These are phyloP conservation scores for Botryotinia globosa DNA, from an alignment of 2,329 filamentous ascomycete genomes.

Conservation along the genomic window DNA sequence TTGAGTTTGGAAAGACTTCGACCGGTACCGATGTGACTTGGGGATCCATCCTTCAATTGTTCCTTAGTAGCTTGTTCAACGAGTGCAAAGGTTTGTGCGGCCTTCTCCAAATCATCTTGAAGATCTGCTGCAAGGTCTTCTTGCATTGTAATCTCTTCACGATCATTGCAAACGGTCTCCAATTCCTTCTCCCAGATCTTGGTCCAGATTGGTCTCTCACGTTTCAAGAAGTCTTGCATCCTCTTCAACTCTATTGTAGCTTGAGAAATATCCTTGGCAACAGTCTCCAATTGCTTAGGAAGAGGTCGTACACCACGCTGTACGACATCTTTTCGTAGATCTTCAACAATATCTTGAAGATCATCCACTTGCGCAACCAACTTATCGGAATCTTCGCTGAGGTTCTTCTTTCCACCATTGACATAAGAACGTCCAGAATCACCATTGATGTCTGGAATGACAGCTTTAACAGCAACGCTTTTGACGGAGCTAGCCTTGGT, in stretches of 20 bases:
- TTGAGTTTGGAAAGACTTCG: conserved; percentile 55
- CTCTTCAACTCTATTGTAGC: conserved; percentile 86
- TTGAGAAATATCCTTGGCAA: conserved; percentile 80
- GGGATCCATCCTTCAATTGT: conserved; percentile 75
- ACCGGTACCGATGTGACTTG: conserved; percentile 50
- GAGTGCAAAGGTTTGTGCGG: conserved; percentile 85
- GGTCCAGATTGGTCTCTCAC: conserved; percentile 95
- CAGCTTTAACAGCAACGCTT: conserved; percentile 65
- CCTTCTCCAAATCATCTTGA: conserved; percentile 92
- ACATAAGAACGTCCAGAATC: conserved; percentile 85
- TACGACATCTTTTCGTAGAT: conserved; percentile 95
- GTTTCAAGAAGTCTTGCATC: conserved; percentile 86
- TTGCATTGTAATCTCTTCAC: conserved; percentile 91
- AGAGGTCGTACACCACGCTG: conserved; percentile 85
- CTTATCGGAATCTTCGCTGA: conserved; percentile 83
- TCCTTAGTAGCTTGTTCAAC: conserved; percentile 99
- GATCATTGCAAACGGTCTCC: conserved; percentile 91
- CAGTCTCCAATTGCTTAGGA: conserved; percentile 82
- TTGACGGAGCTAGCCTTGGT: conserved; percentile 81
- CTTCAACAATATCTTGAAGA: conserved; percentile 94
- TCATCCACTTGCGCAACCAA: conserved; percentile 93
- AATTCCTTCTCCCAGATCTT: conserved; percentile 99
- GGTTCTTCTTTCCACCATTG: conserved; percentile 78
- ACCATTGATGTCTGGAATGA: conserved; percentile 68
- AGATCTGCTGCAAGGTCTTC: conserved; percentile 92